Percentiles rank a stretch among this genome's conserved stretches.
These are phyloP conservation scores for Rhododendron molle DNA, from an alignment of 148 eudicot species.

Conservation along the genomic window DNA sequence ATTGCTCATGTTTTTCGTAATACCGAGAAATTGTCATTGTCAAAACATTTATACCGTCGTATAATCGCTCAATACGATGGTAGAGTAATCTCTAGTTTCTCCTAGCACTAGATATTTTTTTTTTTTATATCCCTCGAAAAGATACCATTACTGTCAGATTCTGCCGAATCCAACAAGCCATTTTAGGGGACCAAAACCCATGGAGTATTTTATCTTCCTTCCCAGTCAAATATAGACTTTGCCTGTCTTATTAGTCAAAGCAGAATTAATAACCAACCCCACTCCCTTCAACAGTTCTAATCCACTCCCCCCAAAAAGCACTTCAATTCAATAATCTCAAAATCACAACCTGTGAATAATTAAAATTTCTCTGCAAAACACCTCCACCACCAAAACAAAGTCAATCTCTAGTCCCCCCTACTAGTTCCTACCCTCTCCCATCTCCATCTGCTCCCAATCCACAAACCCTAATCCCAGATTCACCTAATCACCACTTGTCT, in stretches of 20 bases:
- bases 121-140: too few relatives aligned
- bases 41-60: background rate
- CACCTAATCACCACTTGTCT: too few relatives aligned
- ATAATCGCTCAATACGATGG: too few relatives aligned
- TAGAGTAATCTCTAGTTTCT: too few relatives aligned
- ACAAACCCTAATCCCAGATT: background rate
- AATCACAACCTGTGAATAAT: background rate
- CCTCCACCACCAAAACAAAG: background rate
- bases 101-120: too few relatives aligned
- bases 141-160: background rate
- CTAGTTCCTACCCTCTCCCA: background rate
- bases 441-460: background rate
- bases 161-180: background rate
- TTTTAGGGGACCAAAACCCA: background rate
- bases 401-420: background rate
- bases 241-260: background rate
- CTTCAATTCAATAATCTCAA: background rate
- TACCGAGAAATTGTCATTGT: background rate
- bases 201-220: background rate
- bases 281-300: background rate
- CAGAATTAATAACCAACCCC: background rate
- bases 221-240: background rate
- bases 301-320: background rate
- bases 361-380: background rate
- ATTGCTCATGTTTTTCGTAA: background rate